Base-by-base conservation (phyloP, 1,284 basidiomycete genomes). In the Melampsora medusae region DNA sequence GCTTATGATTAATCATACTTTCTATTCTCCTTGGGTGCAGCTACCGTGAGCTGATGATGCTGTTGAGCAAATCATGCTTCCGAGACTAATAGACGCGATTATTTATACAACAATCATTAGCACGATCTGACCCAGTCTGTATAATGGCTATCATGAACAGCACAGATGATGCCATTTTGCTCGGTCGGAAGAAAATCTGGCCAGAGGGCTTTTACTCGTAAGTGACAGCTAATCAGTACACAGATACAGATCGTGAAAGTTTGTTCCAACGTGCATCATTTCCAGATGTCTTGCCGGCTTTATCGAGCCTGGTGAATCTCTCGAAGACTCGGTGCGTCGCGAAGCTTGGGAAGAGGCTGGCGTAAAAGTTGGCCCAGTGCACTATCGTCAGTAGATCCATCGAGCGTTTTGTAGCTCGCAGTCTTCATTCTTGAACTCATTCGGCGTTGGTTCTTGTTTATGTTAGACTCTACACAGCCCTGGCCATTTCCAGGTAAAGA, bases 331-430 rank as follows among this genome's bases (percentile, higher is more conserved):
- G 0, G 94, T 98, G 19, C 87, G 89, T 78, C 87, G 96, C 42
- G 96, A 98, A 84, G 91, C 97, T 80, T 91, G 92, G 88, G 96
- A 98, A 83, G 96, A 98, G 83, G 91, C 92, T 0, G 96, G 96
- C 5, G 87, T 98, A 25, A 87, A 87, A 60, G 92, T 95, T 9
- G 91, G 90, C 84, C 87, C 92, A 78, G 89, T 96, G 12, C 86
- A 87, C 78, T 98, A 98, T 84, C 94, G 93, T 83, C 92, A 91
- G 66, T 88, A 86, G 53, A 91, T 92, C 81, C 91, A 91, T 65
- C 92, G 91, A 91, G 68, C 62, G 7, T 48, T 67, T 42, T 48
- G n/a, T 48, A 35, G 35, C 80, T 80, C 10, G 79, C 80, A 42
- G 16, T 78, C 46, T 48, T 62, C 7, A 64, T 42, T 35, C 69